Base-by-base conservation (phyloP, 148 eudicot species). In the Polygonum maritimum region DNA sequence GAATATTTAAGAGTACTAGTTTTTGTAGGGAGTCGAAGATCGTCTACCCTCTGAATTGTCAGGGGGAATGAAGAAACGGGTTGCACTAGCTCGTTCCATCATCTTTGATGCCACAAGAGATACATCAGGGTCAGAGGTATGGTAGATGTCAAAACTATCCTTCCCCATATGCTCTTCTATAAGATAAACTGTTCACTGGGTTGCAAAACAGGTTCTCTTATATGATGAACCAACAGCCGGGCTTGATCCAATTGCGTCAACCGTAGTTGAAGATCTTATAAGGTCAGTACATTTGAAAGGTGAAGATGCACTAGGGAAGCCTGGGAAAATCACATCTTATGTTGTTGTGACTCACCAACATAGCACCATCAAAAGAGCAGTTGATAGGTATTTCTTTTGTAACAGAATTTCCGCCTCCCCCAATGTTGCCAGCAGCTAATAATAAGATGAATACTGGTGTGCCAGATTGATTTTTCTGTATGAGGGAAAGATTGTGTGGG, bases 141-240 rank as follows among this genome's bases (percentile, higher is more conserved):
- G 82, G 51, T 22, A 71, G 62, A 38, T 74, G 31, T 58, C 57
- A 45, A 19, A 36, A 57, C 48, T 5, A 8, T 19, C 15, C 5
- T 71, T 71, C 44, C 21, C 51, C 12, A 44, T n/a, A 44, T 2
- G 49, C 33, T 44, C 8, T 15, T 18, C 52, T 41, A 2, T 18
- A 41, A 71, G 49, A 41, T 44, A 9, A 41, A 71, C 8, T 7
- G 21, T 41, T 41, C 18, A 39, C 12, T 41, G 49, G 22, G 1
- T n/a, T 45, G 35, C 15, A 75, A 60, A 75, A 48, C 83, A 93
- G 98, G 98, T 94, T 71, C 87, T 94, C 60, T 84, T 94, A 79
- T 94, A 94, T 78, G 98, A 94, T 74, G 98, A 94, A 82, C 98
- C 98, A 75, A 94, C 98, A 44, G 98, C 97, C 80, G 98, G 98